These are phyloP conservation scores for Skeletonema potamos DNA, from an alignment of 108 stramenopile genomes.

Conservation along the genomic window DNA sequence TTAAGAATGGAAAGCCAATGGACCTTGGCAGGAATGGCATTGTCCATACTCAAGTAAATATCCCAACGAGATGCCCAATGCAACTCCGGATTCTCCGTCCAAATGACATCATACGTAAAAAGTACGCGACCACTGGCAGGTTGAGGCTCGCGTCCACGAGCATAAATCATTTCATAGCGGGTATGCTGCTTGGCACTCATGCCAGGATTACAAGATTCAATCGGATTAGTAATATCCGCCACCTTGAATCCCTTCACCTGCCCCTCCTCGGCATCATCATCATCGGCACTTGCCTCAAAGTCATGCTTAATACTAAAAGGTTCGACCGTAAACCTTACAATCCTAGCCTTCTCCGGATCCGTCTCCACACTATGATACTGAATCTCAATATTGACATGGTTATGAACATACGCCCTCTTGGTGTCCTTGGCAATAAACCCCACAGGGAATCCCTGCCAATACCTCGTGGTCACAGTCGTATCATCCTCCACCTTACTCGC, in stretches of 20 bases:
- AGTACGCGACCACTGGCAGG: slow-evolving; percentile 78
- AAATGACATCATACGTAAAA: slow-evolving; percentile 95
- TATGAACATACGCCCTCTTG: slow-evolving; percentile 87
- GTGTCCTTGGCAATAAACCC: slow-evolving; percentile 75
- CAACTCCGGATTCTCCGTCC: slow-evolving; percentile 77
- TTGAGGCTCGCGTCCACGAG: slow-evolving; percentile 59
- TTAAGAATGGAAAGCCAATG: slow-evolving; percentile 96
- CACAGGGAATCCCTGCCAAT: slow-evolving; percentile 96
- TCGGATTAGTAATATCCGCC: slow-evolving; percentile 75
- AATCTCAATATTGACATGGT: slow-evolving; percentile 94
- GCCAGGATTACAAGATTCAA: slow-evolving; percentile 61
- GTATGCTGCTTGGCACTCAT: slow-evolving; percentile 53
- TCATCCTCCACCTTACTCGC: slow-evolving; percentile 81
- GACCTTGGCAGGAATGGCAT: slow-evolving; percentile 89
- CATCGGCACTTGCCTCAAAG: slow-evolving; percentile 54
- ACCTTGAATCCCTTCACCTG: slow-evolving; percentile 40
- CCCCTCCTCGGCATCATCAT: slow-evolving; percentile 52
- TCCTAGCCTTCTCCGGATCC: slow-evolving; percentile 72
- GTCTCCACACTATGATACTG: slow-evolving; percentile 91
- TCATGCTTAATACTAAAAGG: slow-evolving; percentile 95
- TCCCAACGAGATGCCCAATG: slow-evolving; percentile 98
- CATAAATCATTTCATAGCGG: slow-evolving; percentile 81
- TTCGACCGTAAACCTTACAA: slow-evolving; percentile 95
- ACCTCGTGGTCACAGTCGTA: slow-evolving; percentile 65
- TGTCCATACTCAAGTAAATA: slow-evolving; percentile 94